Evolutionary conservation across 768 basidiomycete species (phyloP), one percentile per base, ranked within the genome.

Genomic region (Kwoniella europaea): DNA sequence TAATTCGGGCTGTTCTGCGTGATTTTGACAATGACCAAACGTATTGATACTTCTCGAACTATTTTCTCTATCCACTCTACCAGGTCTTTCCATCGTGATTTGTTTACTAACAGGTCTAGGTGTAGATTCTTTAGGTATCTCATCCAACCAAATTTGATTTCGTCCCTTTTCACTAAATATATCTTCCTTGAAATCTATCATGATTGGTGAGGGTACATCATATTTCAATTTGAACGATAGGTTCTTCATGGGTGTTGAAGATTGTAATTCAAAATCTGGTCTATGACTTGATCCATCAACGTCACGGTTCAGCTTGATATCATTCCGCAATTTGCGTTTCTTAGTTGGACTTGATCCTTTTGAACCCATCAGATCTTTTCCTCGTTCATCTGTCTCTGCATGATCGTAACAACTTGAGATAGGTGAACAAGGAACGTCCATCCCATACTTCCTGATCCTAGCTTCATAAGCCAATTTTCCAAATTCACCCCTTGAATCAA

Each of bases 131-230:
- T 61, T 13, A 18, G 43, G 16, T 22, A 10, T 42, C 1, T 61
- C 43, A 9, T 68, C 44, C 10, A 29, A 35, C 61, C 59, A 43
- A 22, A 66, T 66, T 29, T 54, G 27, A n/a, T 67, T 46, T 18
- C 63, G 65, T 4, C 63, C 63, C 16, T 67, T 15, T n/a, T 29
- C 12, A 41, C 63, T 29, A 66, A 72, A 75, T 20, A 75, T 68
- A 50, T 78, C 76, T 20, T 55, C 58, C 12, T 71, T 41, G 55
- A 75, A 74, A 10, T 72, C 61, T 10, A 75, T 68, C 18, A 75
- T 27, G 5, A 75, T 66, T 3, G 69, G 74, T 43, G 64, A 58
- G 24, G 75, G 75, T 18, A 72, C 35, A 65, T 46, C 46, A 15
- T 43, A 44, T 7, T 27, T 27, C 24, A 63, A 24, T 18, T 62